Percentiles rank a stretch among this genome's conserved stretches.
phyloP scores from a whole-genome alignment of 305 asterid species.

The Petunia hybrid region DNA sequence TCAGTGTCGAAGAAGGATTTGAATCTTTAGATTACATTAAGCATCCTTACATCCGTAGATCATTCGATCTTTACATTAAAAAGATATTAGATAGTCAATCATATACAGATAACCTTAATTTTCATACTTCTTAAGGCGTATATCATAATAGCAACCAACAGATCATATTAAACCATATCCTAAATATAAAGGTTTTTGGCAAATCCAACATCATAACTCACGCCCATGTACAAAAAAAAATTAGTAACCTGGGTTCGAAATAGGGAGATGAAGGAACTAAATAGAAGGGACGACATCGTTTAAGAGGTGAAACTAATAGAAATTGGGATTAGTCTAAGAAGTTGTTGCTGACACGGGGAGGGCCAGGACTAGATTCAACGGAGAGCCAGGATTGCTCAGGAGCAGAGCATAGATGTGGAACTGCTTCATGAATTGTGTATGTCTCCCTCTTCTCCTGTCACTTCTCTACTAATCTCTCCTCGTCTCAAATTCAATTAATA shows the following conservation, averaged over 20 bases:
- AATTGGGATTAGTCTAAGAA: too few species aligned
- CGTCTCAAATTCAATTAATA: too few species aligned
- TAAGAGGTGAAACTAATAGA: too few species aligned
- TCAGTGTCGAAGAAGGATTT: neutral
- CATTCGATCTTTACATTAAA: neutral
- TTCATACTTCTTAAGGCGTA: constrained; percentile 22
- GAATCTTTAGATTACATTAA: constrained; percentile 20
- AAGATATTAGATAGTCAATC: neutral
- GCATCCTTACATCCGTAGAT: constrained; percentile 22
- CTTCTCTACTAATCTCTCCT: too few species aligned
- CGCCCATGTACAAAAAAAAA: constrained; percentile 2
- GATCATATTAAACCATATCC: neutral
- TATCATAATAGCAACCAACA: constrained; percentile 16
- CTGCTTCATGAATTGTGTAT: too few species aligned
- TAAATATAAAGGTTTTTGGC: neutral
- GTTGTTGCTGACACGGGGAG: too few species aligned
- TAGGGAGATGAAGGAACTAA: too few species aligned
- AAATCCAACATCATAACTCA: constrained; percentile 21
- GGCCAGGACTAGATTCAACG: too few species aligned
- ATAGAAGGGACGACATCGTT: too few species aligned
- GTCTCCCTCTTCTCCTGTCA: too few species aligned
- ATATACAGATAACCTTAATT: neutral
- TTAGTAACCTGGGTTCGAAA: neutral
- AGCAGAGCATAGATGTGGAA: too few species aligned
- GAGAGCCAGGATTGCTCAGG: too few species aligned